Percentiles rank a stretch among this genome's conserved stretches.
These are phyloP conservation scores for Pyrus bretschneideri DNA, from an alignment of 306 rosid species.

Conservation along the genomic window DNA sequence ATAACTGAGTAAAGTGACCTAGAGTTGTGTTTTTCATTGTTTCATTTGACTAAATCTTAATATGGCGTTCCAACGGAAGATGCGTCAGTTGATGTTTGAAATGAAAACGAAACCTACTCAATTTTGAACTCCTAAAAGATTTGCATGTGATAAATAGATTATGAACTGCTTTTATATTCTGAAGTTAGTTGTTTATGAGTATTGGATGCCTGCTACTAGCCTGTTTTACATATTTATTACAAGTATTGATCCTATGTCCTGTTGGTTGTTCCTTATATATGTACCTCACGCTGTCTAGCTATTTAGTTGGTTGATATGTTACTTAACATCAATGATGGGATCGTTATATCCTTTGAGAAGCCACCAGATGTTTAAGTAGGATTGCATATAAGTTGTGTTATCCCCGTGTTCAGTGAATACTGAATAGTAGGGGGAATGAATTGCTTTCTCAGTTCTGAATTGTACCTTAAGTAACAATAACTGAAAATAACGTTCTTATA, in stretches of 20 bases:
- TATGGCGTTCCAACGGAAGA: not conserved
- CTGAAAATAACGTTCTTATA: not conserved
- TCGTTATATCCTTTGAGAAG: not conserved
- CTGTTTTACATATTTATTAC: not conserved
- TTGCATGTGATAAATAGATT: not conserved
- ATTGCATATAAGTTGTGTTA: not conserved
- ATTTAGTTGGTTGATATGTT: not conserved
- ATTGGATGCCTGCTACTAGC: not conserved
- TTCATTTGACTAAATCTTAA: not conserved
- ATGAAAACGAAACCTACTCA: not conserved
- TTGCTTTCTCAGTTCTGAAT: not conserved
- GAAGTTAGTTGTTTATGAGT: not conserved
- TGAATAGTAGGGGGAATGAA: not conserved
- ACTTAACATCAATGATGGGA: not conserved
- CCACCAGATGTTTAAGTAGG: not conserved
- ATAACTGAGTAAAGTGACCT: not conserved
- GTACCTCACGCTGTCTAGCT: not conserved
- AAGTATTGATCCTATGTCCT: not conserved
- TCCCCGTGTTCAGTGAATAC: not conserved
- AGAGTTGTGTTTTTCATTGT: not conserved
- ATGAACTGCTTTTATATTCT: not conserved
- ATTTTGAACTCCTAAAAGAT: not conserved
- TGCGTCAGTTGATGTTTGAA: not conserved
- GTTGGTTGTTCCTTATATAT: not conserved
- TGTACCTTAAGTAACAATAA: not conserved